phyloP scores from a whole-genome alignment of 768 basidiomycete species.

The Erythrobasidium yunnanense region DNA sequence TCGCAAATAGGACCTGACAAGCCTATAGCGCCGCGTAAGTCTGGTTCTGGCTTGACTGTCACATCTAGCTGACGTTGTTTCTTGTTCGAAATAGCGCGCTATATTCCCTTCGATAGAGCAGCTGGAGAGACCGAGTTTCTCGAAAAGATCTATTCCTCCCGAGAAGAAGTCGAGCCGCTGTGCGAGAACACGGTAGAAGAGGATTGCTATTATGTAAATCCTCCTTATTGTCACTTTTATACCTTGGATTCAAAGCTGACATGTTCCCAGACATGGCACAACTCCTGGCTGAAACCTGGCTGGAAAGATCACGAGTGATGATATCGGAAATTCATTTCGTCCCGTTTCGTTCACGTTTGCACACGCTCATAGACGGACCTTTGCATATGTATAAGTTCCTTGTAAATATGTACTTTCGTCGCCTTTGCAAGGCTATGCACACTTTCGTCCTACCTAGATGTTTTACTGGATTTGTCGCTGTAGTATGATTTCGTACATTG shows the following conservation, averaged over 20 bases:
- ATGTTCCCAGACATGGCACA: constrained; percentile 17
- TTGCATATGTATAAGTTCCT: too few species aligned
- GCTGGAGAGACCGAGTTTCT: constrained; percentile 24
- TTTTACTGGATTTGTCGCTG: too few species aligned
- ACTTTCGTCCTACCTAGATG: too few species aligned
- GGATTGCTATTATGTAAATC: constrained; percentile 21
- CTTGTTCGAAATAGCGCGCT: background rate
- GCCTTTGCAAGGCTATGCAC: too few species aligned
- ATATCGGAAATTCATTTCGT: too few species aligned
- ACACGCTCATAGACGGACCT: too few species aligned
- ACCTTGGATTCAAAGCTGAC: background rate
- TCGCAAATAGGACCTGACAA: constrained; percentile 8
- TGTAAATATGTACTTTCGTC: too few species aligned
- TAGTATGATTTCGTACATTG: too few species aligned
- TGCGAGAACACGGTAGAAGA: constrained; percentile 19
- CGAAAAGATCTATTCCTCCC: constrained; percentile 14
- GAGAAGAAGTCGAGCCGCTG: constrained; percentile 17
- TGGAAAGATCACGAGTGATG: constrained; percentile 24
- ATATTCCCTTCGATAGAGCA: constrained; percentile 19
- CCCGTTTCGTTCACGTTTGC: too few species aligned
- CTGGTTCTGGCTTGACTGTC: background rate
- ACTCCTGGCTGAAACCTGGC: constrained; percentile 12
- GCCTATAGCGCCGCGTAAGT: constrained; percentile 19
- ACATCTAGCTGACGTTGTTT: background rate
- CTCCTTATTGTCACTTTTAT: too few species aligned